phyloP scores from a whole-genome alignment of 176 grass and related monocot species.

The Bonia amplexicaulis region DNA sequence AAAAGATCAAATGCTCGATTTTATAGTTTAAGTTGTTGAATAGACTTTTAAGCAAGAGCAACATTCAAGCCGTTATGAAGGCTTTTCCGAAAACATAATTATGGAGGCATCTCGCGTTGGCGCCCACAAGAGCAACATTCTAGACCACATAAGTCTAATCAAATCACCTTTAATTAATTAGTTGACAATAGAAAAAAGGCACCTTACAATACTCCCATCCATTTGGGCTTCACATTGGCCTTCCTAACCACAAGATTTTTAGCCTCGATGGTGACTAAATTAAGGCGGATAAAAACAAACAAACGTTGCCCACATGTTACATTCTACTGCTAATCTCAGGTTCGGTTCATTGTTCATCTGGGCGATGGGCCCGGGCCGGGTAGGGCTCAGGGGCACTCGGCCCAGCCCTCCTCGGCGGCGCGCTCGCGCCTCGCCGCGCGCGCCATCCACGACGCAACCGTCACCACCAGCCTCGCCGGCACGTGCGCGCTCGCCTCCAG shows the following conservation, averaged over 20 bases:
- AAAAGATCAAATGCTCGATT: too few species aligned
- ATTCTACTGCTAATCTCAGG: not conserved
- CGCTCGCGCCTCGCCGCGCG: conserved; percentile 10
- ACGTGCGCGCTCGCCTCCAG: conserved; percentile 46
- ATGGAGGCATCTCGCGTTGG: not conserved
- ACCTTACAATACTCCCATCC: not conserved
- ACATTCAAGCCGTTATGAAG: too few species aligned
- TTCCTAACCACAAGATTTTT: conserved; percentile 1
- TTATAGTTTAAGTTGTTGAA: too few species aligned
- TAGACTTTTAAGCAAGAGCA: too few species aligned
- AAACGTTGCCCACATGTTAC: conserved; percentile 26
- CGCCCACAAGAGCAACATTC: not conserved
- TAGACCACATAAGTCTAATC: conserved; percentile 18
- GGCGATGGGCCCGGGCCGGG: not conserved
- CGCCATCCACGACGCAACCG: conserved; percentile 45
- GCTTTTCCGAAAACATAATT: too few species aligned
- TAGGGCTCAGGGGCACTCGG: conserved; percentile 42
- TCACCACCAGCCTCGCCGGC: conserved; percentile 36
- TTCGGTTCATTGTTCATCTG: not conserved
- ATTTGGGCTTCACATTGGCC: not conserved
- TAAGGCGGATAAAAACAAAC: conserved; percentile 22
- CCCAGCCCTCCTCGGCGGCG: conserved; percentile 55
- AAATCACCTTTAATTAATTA: conserved; percentile 4
- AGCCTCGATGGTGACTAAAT: not conserved
- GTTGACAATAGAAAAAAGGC: not conserved